A percentile compares a stretch with the other conserved stretches of the same genome.
Conservation (phyloP, 345 rosid species). For the Euphorbia peplus region DNA sequence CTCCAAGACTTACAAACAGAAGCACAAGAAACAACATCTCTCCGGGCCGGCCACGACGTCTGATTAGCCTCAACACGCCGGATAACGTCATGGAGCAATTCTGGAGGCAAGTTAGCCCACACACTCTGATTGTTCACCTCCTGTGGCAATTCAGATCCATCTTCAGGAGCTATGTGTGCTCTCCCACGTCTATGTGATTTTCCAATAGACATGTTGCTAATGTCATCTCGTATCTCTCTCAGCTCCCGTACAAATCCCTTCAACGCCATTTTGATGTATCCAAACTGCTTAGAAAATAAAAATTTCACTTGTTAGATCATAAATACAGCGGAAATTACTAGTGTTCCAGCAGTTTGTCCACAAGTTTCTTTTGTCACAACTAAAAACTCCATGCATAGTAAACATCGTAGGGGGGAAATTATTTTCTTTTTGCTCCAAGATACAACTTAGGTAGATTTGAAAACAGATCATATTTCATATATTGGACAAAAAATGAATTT, state of each 20-base stretch:
- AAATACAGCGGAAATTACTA: background rate
- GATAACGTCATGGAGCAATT: slow-evolving; percentile 70
- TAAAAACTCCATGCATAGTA: background rate
- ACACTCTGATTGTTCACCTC: slow-evolving; percentile 33
- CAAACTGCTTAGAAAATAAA: background rate
- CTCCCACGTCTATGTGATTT: slow-evolving; percentile 40
- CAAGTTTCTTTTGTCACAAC: background rate
- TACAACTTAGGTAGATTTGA: too few relatives aligned
- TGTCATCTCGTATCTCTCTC: slow-evolving; percentile 42
- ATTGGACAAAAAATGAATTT: background rate
- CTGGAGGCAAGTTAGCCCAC: slow-evolving; percentile 90
- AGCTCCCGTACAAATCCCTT: slow-evolving; percentile 55
- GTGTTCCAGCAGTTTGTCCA: background rate
- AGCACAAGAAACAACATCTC: slow-evolving; percentile 82
- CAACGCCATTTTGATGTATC: slow-evolving; percentile 39
- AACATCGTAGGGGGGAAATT: background rate
- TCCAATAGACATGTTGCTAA: slow-evolving; percentile 33
- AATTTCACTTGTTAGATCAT: background rate
- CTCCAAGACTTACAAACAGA: slow-evolving; percentile 90
- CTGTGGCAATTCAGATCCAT: slow-evolving; percentile 21
- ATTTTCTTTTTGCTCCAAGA: background rate
- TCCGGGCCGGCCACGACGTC: slow-evolving; percentile 71
- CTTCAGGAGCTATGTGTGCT: slow-evolving; percentile 68
- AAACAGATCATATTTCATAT: background rate
- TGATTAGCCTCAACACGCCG: slow-evolving; percentile 52